These are phyloP conservation scores for Fusarium setosum DNA, from an alignment of 2,329 filamentous ascomycete genomes.

Conservation along the genomic window DNA sequence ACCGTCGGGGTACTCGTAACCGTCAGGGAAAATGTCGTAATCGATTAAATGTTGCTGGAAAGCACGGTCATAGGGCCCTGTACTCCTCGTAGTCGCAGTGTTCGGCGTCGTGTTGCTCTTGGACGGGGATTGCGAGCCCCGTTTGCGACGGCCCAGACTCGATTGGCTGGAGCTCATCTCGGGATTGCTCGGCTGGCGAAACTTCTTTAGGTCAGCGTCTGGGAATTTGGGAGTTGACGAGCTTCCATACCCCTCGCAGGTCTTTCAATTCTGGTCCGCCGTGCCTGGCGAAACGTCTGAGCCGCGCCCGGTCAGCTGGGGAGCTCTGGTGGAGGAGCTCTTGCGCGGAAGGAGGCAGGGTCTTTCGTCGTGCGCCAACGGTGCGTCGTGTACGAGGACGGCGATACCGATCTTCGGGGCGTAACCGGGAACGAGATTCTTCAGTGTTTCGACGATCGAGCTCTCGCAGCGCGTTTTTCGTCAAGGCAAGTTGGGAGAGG, in stretches of 20 bases:
- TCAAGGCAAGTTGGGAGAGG: constrained; percentile 3
- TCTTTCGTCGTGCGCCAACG: not conserved
- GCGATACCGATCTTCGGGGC: not conserved
- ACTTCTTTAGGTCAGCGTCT: not conserved
- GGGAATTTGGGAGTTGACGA: not conserved
- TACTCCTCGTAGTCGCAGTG: constrained; percentile 24
- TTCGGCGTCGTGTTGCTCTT: constrained; percentile 6
- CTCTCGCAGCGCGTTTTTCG: constrained; percentile 10
- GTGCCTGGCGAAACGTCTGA: constrained; percentile 12
- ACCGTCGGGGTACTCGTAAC: constrained; percentile 31
- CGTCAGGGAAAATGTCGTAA: constrained; percentile 21
- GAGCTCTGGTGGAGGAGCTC: too few species aligned
- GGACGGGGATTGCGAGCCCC: constrained; percentile 8
- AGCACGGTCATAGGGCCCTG: constrained; percentile 30
- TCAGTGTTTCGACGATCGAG: not conserved
- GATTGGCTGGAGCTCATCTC: constrained; percentile 15
- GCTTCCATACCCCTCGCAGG: not conserved
- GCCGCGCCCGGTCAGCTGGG: not conserved
- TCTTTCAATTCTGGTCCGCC: constrained; percentile 17
- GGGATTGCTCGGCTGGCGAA: not conserved
- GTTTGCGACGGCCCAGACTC: constrained; percentile 20
- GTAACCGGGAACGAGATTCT: not conserved
- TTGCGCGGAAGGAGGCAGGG: not conserved
- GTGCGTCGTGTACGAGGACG: constrained; percentile 8
- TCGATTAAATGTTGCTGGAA: constrained; percentile 37